These are phyloP conservation scores for Rhododendron simsii DNA, from an alignment of 148 eudicot species.

Conservation along the genomic window DNA sequence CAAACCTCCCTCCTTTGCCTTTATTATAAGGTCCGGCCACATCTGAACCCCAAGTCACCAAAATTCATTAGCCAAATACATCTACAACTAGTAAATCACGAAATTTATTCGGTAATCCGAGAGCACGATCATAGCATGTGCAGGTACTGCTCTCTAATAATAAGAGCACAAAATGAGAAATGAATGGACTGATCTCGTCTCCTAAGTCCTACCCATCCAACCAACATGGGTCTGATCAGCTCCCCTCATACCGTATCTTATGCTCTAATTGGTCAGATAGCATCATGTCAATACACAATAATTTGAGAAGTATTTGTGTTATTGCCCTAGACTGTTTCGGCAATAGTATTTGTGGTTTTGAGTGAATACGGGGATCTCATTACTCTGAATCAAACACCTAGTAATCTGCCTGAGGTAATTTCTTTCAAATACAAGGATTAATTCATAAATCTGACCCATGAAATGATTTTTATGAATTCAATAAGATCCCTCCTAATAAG, in stretches of 20 bases:
- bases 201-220: neutral
- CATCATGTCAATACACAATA: neutral
- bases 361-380: neutral
- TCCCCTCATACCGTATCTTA: neutral
- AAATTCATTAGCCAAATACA: neutral
- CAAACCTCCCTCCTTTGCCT: conserved; percentile 56
- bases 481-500: neutral
- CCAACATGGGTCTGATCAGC: neutral
- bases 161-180: neutral
- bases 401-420: neutral
- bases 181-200: neutral
- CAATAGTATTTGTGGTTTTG: neutral
- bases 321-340: neutral
- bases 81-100: neutral
- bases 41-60: conserved; percentile 23
- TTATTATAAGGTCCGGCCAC: conserved; percentile 41
- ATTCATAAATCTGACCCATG: neutral
- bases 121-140: neutral
- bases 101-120: neutral
- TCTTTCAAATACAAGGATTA: neutral
- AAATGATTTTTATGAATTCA: neutral
- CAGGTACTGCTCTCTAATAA: neutral
- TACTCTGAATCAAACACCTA: neutral
- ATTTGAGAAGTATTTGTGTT: neutral
- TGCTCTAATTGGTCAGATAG: neutral